Base-by-base conservation (phyloP, 768 basidiomycete species). In the Cystobasidium ongulense region DNA sequence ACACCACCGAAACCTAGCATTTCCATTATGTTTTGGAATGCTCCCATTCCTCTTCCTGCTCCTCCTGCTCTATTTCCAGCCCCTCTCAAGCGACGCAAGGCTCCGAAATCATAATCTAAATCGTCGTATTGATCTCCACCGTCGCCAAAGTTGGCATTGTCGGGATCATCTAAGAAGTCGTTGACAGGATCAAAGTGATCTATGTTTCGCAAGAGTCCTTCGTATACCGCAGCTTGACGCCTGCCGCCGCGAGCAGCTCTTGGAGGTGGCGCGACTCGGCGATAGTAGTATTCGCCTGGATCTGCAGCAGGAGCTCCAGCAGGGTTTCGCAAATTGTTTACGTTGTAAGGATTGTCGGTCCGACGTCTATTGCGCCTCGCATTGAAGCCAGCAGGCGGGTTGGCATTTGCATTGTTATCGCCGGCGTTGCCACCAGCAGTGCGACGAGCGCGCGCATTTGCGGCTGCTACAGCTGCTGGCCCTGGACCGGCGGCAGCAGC, bases 1-100 rank as follows among this genome's bases (percentile, higher is more conserved):
- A 8, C 31, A 63, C 61, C 61, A 31, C 11, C 61, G 62, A 64
- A 64, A 15, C 38, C 63, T 36, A 46, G 35, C 63, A 64, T 64
- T 8, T 46, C 63, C 36, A 46, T 27, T 31, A 39, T 39, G 23
- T 29, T 36, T 35, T n/a, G 25, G 38, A 25, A 10, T 38, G 27
- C 38, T 36, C 63, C 63, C 39, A 25, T 15, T 64, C 23, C 59
- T 61, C 57, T 7, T 15, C 13, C 57, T 23, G 15, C 29, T 35
- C 27, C 57, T 59, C 53, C 29, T 54, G 53, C 53, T 29, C 57
- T 29, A 59, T 59, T 21, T 27, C 46, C 46, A 50, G 10, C 46
- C 18, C 10, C 46, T 3, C 46, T n/a, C n/a, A 50, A 21, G n/a
- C 46, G 10, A 21, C n/a, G 46, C 21, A 50, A 8, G 15, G 15